Evolutionary conservation across 2,329 filamentous ascomycete species (phyloP), one percentile per base, ranked within the genome.

Genomic region (Beauveria sp.): DNA sequence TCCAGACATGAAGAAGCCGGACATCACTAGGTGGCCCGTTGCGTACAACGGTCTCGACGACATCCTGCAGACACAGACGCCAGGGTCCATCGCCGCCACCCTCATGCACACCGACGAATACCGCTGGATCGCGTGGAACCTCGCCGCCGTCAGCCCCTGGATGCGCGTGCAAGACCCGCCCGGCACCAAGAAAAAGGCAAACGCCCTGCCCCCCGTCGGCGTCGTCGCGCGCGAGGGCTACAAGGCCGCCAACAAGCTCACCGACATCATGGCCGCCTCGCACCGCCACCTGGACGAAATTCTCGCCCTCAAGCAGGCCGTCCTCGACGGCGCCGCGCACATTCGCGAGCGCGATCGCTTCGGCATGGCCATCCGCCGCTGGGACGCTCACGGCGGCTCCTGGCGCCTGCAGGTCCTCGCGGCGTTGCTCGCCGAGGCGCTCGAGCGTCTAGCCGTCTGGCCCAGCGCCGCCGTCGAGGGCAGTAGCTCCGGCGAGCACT

Each of bases 121-220:
- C 20, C 71, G 75, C n/a, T 93, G 89, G 71, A 77, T 88, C 50
- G 83, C 88, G 7, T 97, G 93, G 92, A 77, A 89, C 20, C 80
- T 96, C 22, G 85, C 87, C 2, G 87, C 91, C 5, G 73, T 96
- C 26, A 81, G 85, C 16, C 93, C 93, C 0, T 97, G 91, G 87
- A 70, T 85, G 77, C 70, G 77, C 76, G 66, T 81, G 8, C 62
- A 76, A 65, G 71, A 76, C 65, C 68, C 80, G 70, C 69, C 74
- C 31, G 75, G 72, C 9, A 70, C 72, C 14, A 78, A 77, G 45
- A 75, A 76, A 52, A 88, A 84, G 69, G 71, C 75, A 54, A 73
- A 73, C 22, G 77, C 82, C 3, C 80, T 82, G 22, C 84, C 88
- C 0, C 79, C 69, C 2, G 68, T 73, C 26, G 69, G 72, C 8